Evolutionary conservation across 2,329 filamentous ascomycete genomes (phyloP).

Genomic region (Thelonectria blattea): DNA sequence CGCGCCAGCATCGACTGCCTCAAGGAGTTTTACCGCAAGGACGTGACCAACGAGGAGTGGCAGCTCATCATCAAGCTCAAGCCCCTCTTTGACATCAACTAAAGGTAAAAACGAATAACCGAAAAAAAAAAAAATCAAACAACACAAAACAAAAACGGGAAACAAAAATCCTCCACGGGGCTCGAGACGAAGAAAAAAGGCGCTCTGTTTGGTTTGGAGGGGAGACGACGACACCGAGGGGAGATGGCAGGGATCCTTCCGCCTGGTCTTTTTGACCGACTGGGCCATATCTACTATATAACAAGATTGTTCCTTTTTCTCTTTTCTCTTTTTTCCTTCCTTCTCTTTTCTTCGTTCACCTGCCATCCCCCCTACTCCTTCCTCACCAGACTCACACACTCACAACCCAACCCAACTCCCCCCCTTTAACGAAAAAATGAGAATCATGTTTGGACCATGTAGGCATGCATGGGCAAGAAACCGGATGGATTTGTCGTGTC

Average conservation of each 20-base stretch:
- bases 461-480: not conserved
- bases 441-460: constrained; percentile 8
- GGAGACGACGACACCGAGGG: not conserved
- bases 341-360: not conserved
- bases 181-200: too few species aligned
- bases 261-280: not conserved
- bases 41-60: constrained; percentile 94
- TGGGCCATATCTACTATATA: not conserved
- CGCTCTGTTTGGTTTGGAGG: too few species aligned
- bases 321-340: too few species aligned
- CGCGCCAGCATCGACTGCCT: constrained; percentile 89
- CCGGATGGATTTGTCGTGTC: not conserved
- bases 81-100: constrained; percentile 87
- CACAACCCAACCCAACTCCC: not conserved
- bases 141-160: too few species aligned
- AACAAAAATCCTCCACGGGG: too few species aligned
- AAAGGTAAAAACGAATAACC: constrained; percentile 40
- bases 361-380: not conserved
- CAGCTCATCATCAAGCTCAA: constrained; percentile 93
- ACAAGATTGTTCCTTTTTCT: not conserved
- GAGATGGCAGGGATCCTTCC: not conserved
- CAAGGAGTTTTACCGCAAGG: constrained; percentile 91
- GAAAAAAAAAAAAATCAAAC: too few species aligned
- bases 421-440: not conserved
- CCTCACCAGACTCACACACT: not conserved